These are phyloP conservation scores for Celoporthe dispersa DNA, from an alignment of 2,329 filamentous ascomycete species.

Conservation along the genomic window DNA sequence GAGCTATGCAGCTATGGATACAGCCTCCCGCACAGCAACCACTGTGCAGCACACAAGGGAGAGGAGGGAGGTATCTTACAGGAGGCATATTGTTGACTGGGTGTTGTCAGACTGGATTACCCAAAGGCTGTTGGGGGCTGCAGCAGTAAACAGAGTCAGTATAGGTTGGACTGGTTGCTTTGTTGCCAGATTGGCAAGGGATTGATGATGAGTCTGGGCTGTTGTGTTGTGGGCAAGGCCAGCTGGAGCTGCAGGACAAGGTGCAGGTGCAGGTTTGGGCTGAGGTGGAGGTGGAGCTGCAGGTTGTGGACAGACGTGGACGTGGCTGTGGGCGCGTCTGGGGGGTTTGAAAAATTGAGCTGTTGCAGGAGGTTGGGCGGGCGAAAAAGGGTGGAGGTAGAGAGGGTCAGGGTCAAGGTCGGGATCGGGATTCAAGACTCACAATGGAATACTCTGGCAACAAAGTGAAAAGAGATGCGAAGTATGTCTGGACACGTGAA, in stretches of 20 bases:
- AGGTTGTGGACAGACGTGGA: constrained; percentile 1
- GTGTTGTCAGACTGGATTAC: constrained; percentile 20
- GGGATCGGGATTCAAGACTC: constrained; percentile 15
- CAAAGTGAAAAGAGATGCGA: constrained; percentile 22
- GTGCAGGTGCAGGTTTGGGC: constrained; percentile 22
- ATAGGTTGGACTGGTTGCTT: constrained; percentile 10
- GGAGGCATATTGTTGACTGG: constrained; percentile 34
- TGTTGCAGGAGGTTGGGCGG: neutral
- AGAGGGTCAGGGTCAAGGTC: neutral
- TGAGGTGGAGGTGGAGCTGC: constrained; percentile 27
- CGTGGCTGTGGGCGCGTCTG: constrained; percentile 22
- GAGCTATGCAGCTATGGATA: neutral
- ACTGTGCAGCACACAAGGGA: neutral
- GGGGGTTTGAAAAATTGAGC: constrained; percentile 25
- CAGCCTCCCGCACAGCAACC: neutral
- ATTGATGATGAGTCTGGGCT: neutral
- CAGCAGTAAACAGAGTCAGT: constrained; percentile 20
- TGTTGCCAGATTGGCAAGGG: constrained; percentile 15
- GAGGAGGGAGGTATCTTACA: constrained; percentile 38
- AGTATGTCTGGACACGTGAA: constrained; percentile 27
- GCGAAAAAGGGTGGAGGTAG: neutral
- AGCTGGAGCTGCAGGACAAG: constrained; percentile 21
- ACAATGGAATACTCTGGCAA: constrained; percentile 27
- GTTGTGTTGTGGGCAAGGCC: constrained; percentile 14
- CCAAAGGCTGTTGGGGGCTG: constrained; percentile 24